Evolutionary conservation across 1,139 yeast genomes (phyloP).

Genomic region (Suhomyces maxii): DNA sequence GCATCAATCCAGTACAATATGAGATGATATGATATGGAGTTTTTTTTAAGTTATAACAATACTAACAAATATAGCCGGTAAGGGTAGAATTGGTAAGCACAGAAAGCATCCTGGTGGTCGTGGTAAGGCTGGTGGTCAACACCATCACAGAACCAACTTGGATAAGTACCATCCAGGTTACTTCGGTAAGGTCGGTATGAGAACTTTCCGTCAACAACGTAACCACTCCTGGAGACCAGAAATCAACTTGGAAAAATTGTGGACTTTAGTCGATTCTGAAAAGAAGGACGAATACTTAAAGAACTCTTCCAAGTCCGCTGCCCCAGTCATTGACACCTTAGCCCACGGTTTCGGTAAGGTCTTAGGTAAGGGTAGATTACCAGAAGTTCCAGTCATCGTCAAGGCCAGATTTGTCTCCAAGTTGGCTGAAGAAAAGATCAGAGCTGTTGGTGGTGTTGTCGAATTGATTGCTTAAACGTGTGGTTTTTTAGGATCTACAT

Average conservation of each 20-base stretch:
- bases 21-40: not conserved
- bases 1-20: not conserved
- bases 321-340: conserved; percentile 98
- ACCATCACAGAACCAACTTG: conserved; percentile 99
- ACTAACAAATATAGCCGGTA: conserved; percentile 81
- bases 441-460: conserved; percentile 99
- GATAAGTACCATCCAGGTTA: conserved; percentile 99
- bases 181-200: conserved; percentile 99
- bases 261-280: conserved; percentile 95
- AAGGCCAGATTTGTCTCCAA: conserved; percentile 99
- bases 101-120: conserved; percentile 99
- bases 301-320: conserved; percentile 83
- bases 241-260: conserved; percentile 97
- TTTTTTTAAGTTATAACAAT: conserved; percentile 2
- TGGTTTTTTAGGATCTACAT: conserved; percentile 10
- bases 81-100: conserved; percentile 99
- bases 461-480: conserved; percentile 89
- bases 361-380: conserved; percentile 98
- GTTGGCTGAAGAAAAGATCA: conserved; percentile 99
- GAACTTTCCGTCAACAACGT: conserved; percentile 98
- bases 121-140: conserved; percentile 99
- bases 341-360: conserved; percentile 99
- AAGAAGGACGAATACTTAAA: conserved; percentile 94
- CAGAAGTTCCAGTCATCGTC: conserved; percentile 97
- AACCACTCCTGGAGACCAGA: conserved; percentile 98